Evolutionary conservation across 495 filamentous ascomycete genomes (phyloP), one percentile per base, ranked within the genome.

Genomic region (Friedmanniomyces endolithicus): DNA sequence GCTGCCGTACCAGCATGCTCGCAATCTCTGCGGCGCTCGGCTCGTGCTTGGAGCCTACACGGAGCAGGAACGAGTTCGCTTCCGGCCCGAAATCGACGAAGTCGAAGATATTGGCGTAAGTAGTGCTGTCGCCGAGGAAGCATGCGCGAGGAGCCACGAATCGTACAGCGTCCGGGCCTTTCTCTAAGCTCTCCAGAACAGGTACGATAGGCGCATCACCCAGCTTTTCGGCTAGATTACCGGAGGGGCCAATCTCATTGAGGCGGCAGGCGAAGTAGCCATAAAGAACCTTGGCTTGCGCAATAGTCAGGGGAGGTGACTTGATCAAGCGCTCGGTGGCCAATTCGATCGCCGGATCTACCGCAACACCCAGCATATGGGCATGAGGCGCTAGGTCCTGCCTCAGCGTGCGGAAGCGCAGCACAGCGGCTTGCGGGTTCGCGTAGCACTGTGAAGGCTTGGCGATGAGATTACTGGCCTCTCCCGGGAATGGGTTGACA

Each of bases 1-100:
- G 90, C 63, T 94, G 87, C 53, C 74, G 75, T 27, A 84, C 86
- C 31, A 90, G 73, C 64, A 90, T 77, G 11, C 77, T 73, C 2
- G 90, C 89, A 63, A 99, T 75, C 67, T 99, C 92, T 12, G 73
- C 64, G 52, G 83, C 90, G 1, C 82, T 94, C 0, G 94, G 94
- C 64, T 97, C 90, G 50, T 80, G 78, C 65, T 90, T 96, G 3
- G 88, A 88, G 1, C 94, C 94, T 52, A 87, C 84, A 48, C 83
- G 83, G 60, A 88, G 74, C 6, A 99, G 72, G 63, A 99, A 97
- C 0, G 83, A 71, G 61, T 97, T 95, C 2, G 88, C 90, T 63
- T 90, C 80, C 49, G 75, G 67, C 2, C 89, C 88, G 69, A 95
- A 96, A 66, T 96, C 85, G 3, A 97, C 88, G 69, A 95, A 99